Base-by-base conservation (phyloP, 2,329 filamentous ascomycete species). In the Colletotrichum neosansevieriae region DNA sequence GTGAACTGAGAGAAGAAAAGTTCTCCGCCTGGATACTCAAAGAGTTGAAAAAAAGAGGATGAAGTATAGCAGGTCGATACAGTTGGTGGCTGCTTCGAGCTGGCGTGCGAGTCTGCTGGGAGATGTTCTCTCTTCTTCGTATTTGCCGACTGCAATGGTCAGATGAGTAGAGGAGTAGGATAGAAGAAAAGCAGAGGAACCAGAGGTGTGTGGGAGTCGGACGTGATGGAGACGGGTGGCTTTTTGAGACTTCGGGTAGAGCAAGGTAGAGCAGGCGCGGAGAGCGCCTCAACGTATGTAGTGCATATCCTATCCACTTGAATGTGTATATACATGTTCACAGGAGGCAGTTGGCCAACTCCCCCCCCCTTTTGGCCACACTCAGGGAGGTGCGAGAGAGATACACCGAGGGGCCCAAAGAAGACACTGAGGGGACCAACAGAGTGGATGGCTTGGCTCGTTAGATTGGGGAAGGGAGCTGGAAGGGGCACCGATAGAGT, bases 401-500 rank as follows among this genome's bases (percentile, higher is more conserved):
- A 71, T 71, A 67, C 54, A 61, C 67, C 67, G 70, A 71, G 62
- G 62, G 62, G 66, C 67, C 62, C 67, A 59, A 67, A 67, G 58
- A 56, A 70, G 63, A 68, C 67, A 64, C 65, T 58, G 64, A 68
- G 60, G 57, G 63, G 64, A 71, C 70, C 70, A 71, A 71, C 70
- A 65, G 60, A 21, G 63, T 68, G 70, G 70, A 68, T 70, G 62
- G 69, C 70, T 71, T 71, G 70, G 67, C 70, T 70, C 54, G 58
- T 70, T 64, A 68, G 70, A 71, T 66, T 67, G 51, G 70, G 63
- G 61, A 70, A 66, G 69, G 65, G 53, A 70, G 54, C 63, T 67
- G 70, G 70, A 71, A 71, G 70, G 67, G 63, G 70, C 67, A 71
- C 70, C 67, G 63, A 71, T 70, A 71, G 67, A 71, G 57, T 69